A percentile compares a stretch with the other conserved stretches of the same genome.
phyloP scores from a whole-genome alignment of 495 filamentous ascomycete genomes.

The Penicillium verhagenii region DNA sequence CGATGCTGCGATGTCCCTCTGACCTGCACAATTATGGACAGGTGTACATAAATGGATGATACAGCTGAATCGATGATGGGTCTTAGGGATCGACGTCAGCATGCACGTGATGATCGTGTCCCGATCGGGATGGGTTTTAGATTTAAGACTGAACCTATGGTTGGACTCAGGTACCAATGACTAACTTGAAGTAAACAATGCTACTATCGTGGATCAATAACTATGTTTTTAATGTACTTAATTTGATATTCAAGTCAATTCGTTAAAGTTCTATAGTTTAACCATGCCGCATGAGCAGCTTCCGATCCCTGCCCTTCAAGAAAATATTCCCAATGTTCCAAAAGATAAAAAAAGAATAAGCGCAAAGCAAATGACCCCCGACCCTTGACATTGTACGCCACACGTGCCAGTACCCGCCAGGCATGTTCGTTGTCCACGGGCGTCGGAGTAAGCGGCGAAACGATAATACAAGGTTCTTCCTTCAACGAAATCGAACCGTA shows the following conservation, averaged over 20 bases:
- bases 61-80: background rate
- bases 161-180: background rate
- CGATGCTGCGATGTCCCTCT: background rate
- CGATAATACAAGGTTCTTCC: constrained; percentile 16
- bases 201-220: no score
- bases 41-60: background rate
- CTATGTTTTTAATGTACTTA: no score
- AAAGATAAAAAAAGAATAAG: constrained; percentile 7
- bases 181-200: no score
- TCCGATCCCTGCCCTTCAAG: background rate
- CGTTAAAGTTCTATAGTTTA: constrained; percentile 25
- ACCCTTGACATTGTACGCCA: constrained; percentile 7
- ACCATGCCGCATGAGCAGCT: background rate
- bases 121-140: background rate
- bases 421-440: constrained; percentile 13
- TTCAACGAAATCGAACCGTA: constrained; percentile 5
- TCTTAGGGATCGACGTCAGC: background rate
- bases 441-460: constrained; percentile 3
- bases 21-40: background rate
- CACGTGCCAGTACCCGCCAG: constrained; percentile 26
- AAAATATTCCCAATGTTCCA: constrained; percentile 5
- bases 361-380: constrained; percentile 9
- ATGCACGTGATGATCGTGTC: background rate
- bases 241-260: constrained; percentile 20
- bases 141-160: background rate